phyloP scores from a whole-genome alignment of 768 basidiomycete species.

The Kwoniella shandongensis region DNA sequence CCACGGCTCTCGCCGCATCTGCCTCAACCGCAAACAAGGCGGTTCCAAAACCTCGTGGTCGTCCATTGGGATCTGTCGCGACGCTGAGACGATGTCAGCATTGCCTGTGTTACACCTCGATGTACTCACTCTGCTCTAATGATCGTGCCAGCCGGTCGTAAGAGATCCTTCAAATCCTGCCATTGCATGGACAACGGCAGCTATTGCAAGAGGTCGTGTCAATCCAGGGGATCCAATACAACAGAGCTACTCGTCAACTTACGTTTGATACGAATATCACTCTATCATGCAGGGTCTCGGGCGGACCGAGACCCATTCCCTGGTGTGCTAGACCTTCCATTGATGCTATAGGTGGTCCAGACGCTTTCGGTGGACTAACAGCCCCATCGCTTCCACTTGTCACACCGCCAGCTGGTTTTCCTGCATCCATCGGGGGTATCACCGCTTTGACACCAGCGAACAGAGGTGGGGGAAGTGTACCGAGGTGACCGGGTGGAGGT shows the following conservation, averaged over 20 bases:
- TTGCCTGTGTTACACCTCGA: background rate
- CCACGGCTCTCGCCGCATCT: constrained; percentile 80
- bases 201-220: constrained; percentile 16
- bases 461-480: constrained; percentile 23
- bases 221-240: background rate
- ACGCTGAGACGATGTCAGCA: constrained; percentile 17
- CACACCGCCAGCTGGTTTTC: background rate
- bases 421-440: constrained; percentile 6
- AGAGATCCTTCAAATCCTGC: constrained; percentile 97
- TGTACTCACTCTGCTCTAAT: constrained; percentile 63
- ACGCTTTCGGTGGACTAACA: constrained; percentile 3
- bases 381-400: background rate
- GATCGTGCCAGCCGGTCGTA: constrained; percentile 85
- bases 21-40: constrained; percentile 79
- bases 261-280: constrained; percentile 48
- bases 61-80: constrained; percentile 75
- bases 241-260: constrained; percentile 5
- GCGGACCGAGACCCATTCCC: constrained; percentile 37
- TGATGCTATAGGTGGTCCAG: constrained; percentile 7
- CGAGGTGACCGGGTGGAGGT: constrained; percentile 26
- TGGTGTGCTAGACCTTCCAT: constrained; percentile 41
- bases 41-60: constrained; percentile 89
- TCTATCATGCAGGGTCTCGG: constrained; percentile 39
- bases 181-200: constrained; percentile 60
- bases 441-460: constrained; percentile 23